Evolutionary conservation across 306 rosid genomes (phyloP), one percentile per base, ranked within the genome.

Genomic region (Vigna unguiculata): DNA sequence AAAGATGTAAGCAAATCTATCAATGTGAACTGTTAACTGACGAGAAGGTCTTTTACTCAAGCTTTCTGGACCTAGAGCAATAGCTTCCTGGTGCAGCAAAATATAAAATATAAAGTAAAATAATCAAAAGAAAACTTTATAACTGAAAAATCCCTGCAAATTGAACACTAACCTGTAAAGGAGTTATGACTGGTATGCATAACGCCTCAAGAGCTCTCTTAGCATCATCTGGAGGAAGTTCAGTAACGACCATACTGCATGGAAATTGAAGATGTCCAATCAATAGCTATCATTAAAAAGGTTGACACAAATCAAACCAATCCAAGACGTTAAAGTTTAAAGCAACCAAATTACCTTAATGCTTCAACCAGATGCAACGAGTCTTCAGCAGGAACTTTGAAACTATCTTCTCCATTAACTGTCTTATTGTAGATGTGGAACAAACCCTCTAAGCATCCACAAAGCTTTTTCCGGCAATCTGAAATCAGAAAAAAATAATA

Each of bases 391-490:
- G 97, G 88, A 71, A 96, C 93, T 86, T 96, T 96, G 79, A 88
- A 85, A 83, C 88, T 91, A 72, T 90, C 91, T 87, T 96, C 98
- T 61, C 98, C 99, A 76, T 53, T 88, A 78, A 93, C 90, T 51
- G 96, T 91, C 86, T 76, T 75, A 76, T 88, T 93, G 81, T 96
- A 96, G 84, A 91, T 91, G 81, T 92, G 94, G 81, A 96, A 92
- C 77, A 96, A 89, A 70, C 97, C 98, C 54, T 96, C 97, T 82
- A 96, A 80, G 81, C 89, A 93, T 82, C 99, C 99, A 63, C 93
- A 90, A 55, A 96, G 97, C 88, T 93, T 96, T 88, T 81, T 91
- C 74, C 99, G 93, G 83, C 99, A 96, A 81, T 96, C 99, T 96
- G 77, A 72, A 83, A 77, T 74, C 57, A 71, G 36, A 79, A 40